Conservation (phyloP, 768 basidiomycete species). For the Hericium coralloides region DNA sequence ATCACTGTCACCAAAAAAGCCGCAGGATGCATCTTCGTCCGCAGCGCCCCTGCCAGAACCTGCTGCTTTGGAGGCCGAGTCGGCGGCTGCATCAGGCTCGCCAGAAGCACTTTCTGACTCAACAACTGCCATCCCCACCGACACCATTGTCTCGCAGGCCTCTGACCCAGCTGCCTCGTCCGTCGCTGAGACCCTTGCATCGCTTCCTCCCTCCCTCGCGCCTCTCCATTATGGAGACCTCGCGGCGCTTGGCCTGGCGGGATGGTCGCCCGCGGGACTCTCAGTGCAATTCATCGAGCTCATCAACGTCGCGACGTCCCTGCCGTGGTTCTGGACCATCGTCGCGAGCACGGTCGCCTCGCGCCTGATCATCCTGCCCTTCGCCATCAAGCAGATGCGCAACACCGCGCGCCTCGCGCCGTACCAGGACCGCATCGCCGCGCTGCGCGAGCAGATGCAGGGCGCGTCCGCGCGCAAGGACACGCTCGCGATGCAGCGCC, state of each 20-base stretch:
- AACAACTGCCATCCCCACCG: too few relatives aligned
- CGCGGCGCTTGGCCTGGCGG: conserved; percentile 52
- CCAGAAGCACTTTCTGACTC: background rate
- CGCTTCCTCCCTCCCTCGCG: conserved; percentile 12
- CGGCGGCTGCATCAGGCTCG: background rate
- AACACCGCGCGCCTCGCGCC: conserved; percentile 53
- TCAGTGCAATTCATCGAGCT: conserved; percentile 56
- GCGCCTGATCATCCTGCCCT: conserved; percentile 51
- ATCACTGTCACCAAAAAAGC: too few relatives aligned
- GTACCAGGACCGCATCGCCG: conserved; percentile 48
- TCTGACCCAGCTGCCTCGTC: background rate
- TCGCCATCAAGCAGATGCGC: conserved; percentile 46
- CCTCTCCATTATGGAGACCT: conserved; percentile 68
- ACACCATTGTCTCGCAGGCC: too few relatives aligned
- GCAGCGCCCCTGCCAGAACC: too few relatives aligned
- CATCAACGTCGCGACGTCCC: conserved; percentile 56
- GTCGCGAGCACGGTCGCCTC: conserved; percentile 53
- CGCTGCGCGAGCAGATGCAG: conserved; percentile 41
- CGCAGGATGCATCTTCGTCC: too few relatives aligned
- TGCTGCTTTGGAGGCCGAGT: too few relatives aligned
- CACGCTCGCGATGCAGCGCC: conserved; percentile 30
- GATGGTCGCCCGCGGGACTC: conserved; percentile 59
- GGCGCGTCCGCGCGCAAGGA: conserved; percentile 26
- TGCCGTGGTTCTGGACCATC: conserved; percentile 85
- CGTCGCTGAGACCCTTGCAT: background rate